phyloP scores from a whole-genome alignment of 73 alveolate species.

The Paramecium sonneborni region DNA sequence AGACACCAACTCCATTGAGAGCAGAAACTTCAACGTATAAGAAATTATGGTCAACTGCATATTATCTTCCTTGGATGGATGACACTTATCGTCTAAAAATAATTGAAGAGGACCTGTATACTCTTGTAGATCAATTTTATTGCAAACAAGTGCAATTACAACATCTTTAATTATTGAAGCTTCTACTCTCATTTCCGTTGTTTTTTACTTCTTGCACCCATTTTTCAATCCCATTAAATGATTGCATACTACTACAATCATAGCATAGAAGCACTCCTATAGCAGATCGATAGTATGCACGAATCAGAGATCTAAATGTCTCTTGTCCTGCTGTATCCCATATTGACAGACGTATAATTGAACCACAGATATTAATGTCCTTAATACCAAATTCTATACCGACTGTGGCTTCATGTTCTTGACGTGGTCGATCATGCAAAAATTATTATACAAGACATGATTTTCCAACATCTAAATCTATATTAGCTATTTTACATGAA shows the following conservation, averaged over 20 bases:
- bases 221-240: neutral
- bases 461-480: neutral
- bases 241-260: neutral
- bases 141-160: slow-evolving; percentile 46
- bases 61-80: neutral
- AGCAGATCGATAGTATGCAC: slow-evolving; percentile 38
- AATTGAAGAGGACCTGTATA: neutral
- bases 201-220: slow-evolving; percentile 38
- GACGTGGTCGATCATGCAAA: neutral
- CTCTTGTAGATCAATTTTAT: slow-evolving; percentile 29
- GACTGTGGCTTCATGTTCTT: neutral
- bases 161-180: slow-evolving; percentile 44
- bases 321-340: slow-evolving; percentile 79
- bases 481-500: neutral
- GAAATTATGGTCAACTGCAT: neutral
- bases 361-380: neutral
- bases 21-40: slow-evolving; percentile 13
- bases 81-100: slow-evolving; percentile 5
- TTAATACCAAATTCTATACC: neutral
- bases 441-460: neutral
- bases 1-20: neutral
- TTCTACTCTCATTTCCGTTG: slow-evolving; percentile 34
- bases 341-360: neutral
- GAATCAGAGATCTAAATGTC: slow-evolving; percentile 63
- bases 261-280: slow-evolving; percentile 33